These are phyloP conservation scores for Skeletonema costatum DNA, from an alignment of 108 stramenopile species.

Conservation along the genomic window DNA sequence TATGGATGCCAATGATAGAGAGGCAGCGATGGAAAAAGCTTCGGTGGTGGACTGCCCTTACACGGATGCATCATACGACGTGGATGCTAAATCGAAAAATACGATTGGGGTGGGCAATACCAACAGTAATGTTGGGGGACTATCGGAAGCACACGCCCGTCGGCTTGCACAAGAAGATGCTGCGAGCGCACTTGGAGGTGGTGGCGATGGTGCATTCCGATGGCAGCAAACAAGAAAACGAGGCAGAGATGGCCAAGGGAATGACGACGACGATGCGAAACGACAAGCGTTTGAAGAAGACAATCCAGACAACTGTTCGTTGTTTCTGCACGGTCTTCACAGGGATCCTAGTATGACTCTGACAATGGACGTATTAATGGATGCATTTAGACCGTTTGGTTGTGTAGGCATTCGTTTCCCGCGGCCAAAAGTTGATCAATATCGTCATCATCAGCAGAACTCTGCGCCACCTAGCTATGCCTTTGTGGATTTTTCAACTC, in stretches of 20 bases:
- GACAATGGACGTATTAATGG: slow-evolving; percentile 43
- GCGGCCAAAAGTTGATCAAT: slow-evolving; percentile 17
- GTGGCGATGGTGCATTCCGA: slow-evolving; percentile 30
- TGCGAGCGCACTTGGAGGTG: slow-evolving; percentile 23
- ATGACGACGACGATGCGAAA: slow-evolving; percentile 30
- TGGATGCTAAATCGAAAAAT: slow-evolving; percentile 6
- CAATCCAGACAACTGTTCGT: slow-evolving; percentile 59
- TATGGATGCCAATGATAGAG: slow-evolving; percentile 41
- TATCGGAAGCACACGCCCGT: slow-evolving; percentile 67
- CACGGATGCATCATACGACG: slow-evolving; percentile 49
- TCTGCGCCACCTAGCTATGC: slow-evolving; percentile 58
- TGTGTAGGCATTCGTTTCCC: slow-evolving; percentile 63
- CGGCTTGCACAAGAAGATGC: slow-evolving; percentile 55
- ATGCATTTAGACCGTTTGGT: slow-evolving; percentile 63
- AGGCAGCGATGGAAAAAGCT: slow-evolving; percentile 32
- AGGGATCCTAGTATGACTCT: slow-evolving; percentile 63
- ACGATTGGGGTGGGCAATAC: not conserved
- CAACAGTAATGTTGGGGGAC: slow-evolving; percentile 20
- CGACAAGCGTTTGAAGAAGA: slow-evolving; percentile 47
- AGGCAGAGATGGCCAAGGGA: slow-evolving; percentile 21
- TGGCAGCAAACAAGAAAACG: slow-evolving; percentile 58
- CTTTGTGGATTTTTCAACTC: slow-evolving; percentile 81
- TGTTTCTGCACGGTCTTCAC: slow-evolving; percentile 84
- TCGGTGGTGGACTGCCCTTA: slow-evolving; percentile 66
- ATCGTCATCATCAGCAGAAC: slow-evolving; percentile 8